These are phyloP conservation scores for Nematodospora anomalae DNA, from an alignment of 1,139 yeast species.

Conservation along the genomic window DNA sequence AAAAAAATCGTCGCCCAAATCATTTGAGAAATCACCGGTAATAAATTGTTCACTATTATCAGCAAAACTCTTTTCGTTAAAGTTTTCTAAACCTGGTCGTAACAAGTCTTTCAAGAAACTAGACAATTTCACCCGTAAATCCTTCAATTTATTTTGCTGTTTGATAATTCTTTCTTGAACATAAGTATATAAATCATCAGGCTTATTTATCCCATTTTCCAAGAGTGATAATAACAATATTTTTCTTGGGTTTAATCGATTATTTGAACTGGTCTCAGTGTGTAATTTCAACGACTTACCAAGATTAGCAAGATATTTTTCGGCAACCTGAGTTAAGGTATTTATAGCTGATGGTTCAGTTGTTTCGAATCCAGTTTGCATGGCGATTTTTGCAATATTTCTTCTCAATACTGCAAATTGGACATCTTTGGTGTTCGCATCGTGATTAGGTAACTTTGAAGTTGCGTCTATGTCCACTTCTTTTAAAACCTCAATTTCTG, in stretches of 20 bases:
- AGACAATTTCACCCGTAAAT: slow-evolving; percentile 67
- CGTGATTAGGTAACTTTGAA: slow-evolving; percentile 72
- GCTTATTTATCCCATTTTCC: slow-evolving; percentile 83
- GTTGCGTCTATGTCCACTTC: slow-evolving; percentile 79
- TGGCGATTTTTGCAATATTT: slow-evolving; percentile 73
- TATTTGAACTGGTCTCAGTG: slow-evolving; percentile 60
- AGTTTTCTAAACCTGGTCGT: slow-evolving; percentile 77
- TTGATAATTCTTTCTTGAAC: slow-evolving; percentile 72
- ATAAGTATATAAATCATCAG: slow-evolving; percentile 73
- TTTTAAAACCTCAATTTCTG: slow-evolving; percentile 58
- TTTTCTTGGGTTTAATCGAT: slow-evolving; percentile 44
- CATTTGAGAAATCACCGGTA: slow-evolving; percentile 92
- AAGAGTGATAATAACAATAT: slow-evolving; percentile 61
- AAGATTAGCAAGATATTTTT: slow-evolving; percentile 71
- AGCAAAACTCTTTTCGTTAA: slow-evolving; percentile 73
- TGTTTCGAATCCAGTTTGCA: slow-evolving; percentile 92
- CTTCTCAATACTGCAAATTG: slow-evolving; percentile 68
- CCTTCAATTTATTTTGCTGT: slow-evolving; percentile 68
- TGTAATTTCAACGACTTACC: slow-evolving; percentile 72
- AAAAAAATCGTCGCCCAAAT: slow-evolving; percentile 93
- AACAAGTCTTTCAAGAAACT: slow-evolving; percentile 74
- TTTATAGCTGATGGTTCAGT: slow-evolving; percentile 79
- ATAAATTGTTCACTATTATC: slow-evolving; percentile 93
- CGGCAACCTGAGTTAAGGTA: slow-evolving; percentile 80
- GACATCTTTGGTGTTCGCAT: slow-evolving; percentile 53